Base-by-base conservation (phyloP, 495 filamentous ascomycete species). In the Rostrohypoxylon terebratum region DNA sequence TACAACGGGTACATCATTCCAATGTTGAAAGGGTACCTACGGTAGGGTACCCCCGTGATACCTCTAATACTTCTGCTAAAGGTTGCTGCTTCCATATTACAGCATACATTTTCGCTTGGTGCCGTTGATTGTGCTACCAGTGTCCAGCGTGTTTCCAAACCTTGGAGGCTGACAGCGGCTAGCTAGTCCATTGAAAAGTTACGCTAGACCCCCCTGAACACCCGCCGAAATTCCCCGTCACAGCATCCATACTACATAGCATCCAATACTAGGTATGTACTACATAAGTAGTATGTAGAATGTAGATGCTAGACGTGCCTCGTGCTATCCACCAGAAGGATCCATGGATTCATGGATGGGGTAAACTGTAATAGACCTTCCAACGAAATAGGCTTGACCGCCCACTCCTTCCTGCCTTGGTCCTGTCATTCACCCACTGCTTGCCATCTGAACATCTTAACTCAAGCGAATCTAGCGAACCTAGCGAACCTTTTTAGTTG, bases 341-440 rank as follows among this genome's bases (percentile, higher is more conserved):
- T 28, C 28, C 28, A 28, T 28, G 28, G 28, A 28, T 28, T 5
- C 28, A 28, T 28, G 28, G n/a, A n/a, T n/a, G n/a, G n/a, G n/a
- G n/a, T n/a, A n/a, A n/a, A n/a, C n/a, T n/a, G 42, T 25, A 69
- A 58, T 59, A 57, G 58, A 42, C 38, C 38, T 42, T 14, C 38
- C n/a, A 14, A 42, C 59, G 38, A 68, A 68, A 63, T 55, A 68
- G 48, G 23, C 20, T 36, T 9, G 57, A 40, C 16, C 13, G 42
- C 65, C 65, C 66, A 68, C 58, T 50, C 59, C 47, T 47, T 61
- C 57, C 50, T 38, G 23, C 31, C 16, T 51, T 33, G 11, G 2
- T 25, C n/a, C 16, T 51, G 47, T 25, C 9, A 20, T 34, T 8
- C 18, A 10, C 18, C 11, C 31, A 25, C 11, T 3, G 54, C 47